Base-by-base conservation (phyloP, 495 filamentous ascomycete species). In the Neurospora sp. region DNA sequence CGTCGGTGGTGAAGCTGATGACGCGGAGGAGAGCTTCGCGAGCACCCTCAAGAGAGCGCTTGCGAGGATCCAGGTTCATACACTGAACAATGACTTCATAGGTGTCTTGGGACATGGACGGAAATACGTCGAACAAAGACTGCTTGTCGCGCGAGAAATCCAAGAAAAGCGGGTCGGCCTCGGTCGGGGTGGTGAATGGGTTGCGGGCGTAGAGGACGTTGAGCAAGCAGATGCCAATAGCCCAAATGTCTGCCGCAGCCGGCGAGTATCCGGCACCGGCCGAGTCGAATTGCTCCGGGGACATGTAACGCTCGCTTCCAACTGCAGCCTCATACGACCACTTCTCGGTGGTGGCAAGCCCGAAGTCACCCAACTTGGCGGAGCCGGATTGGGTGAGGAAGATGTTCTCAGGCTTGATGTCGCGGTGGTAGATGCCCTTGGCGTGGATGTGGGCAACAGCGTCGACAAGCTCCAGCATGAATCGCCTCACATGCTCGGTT, bases 371-470 rank as follows among this genome's bases (percentile, higher is more conserved):
- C 44, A 99, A 90, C 84, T 99, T 99, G 91, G 97, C 92, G 60
- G 90, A 87, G 35, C 96, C 95, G 70, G 90, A 88, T 74, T 94
- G 87, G 75, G 89, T 92, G 75, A 99, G 86, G 83, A 99, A 98
- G 83, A 99, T 97, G 84, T 99, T 99, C 87, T 99, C 96, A 9
- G 96, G 96, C 85, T 99, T 99, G 88, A 99, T 98, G 82, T 99
- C 96, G 73, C 96, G 94, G 81, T 99, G 96, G 82, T 95, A 98
- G 77, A 98, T 87, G 74, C 93, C 94, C 79, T 94, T 94, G 75
- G 87, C 84, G 79, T 99, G 96, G 86, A 97, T 93, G 82, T 92
- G 93, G 70, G 93, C 91, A 71, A 99, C 91, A 54, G 96, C 94
- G 79, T 92, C 91, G 71, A 99, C 86, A 27, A 99, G 89, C 83